Conservation (phyloP, 2,329 filamentous ascomycete species). For the Byssoonygena ceratinophila region DNA sequence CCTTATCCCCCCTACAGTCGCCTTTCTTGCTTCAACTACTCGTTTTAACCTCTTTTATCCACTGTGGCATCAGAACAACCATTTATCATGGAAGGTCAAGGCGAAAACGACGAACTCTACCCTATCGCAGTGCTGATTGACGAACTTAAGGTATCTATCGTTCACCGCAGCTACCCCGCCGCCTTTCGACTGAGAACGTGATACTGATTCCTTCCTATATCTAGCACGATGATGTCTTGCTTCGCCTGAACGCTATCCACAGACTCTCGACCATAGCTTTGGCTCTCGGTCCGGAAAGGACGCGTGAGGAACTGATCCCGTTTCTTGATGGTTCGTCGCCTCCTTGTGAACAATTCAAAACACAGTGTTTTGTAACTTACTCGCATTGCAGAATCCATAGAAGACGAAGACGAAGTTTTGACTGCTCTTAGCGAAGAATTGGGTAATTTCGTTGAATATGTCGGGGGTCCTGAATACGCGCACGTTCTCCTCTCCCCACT, state of each 20-base stretch:
- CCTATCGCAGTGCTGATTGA: conserved; percentile 99
- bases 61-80: conserved; percentile 13
- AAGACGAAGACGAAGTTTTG: conserved; percentile 97
- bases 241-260: conserved; percentile 96
- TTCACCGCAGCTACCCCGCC: conserved; percentile 11
- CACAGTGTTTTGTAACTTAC: background rate
- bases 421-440: conserved; percentile 95
- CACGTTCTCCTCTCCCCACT: conserved; percentile 94
- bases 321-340: conserved; percentile 82
- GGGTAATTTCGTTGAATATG: conserved; percentile 93
- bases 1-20: conserved; percentile 7
- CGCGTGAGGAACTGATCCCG: conserved; percentile 94
- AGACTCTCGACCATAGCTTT: conserved; percentile 96
- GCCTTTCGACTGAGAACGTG: background rate
- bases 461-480: conserved; percentile 83
- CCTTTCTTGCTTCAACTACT: background rate
- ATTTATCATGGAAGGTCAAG: conserved; percentile 75
- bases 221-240: conserved; percentile 94
- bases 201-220: conserved; percentile 13
- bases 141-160: conserved; percentile 76
- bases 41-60: background rate
- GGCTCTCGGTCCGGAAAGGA: conserved; percentile 88
- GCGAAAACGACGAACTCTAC: conserved; percentile 96
- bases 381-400: conserved; percentile 70
- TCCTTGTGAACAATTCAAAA: conserved; percentile 9